Base-by-base conservation (phyloP, 2,329 filamentous ascomycete genomes). In the Botryotinia calthae region DNA sequence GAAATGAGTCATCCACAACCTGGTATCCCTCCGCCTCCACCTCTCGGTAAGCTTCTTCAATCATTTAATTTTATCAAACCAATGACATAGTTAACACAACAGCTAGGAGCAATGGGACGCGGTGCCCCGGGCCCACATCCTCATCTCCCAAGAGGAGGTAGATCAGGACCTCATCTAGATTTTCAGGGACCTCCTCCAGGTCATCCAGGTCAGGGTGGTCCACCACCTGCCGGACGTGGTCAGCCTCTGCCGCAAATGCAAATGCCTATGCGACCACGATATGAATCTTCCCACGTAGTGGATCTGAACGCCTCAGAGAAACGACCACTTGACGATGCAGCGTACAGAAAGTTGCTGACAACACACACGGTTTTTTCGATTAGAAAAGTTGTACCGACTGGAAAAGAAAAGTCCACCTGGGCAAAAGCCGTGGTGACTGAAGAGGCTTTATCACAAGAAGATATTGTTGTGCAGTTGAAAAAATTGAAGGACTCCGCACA, bases 391-490 rank as follows among this genome's bases (percentile, higher is more conserved):
- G 18, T 58, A 46, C 74, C 78, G 2, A 54, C 42, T 22, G 73
- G 76, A 68, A 76, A 58, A 73, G 73, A 78, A 34, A 77, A 76
- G 42, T 46, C 76, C 25, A 79, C 79, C 28, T 81, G 79, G 79
- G 78, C 78, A 6, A 76, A 76, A 66, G 74, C 75, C 20, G 73
- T 77, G 46, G 51, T 78, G 20, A 75, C 71, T 7, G 71, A 80
- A 63, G 79, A 81, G 65, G 62, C 70, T 22, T 70, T 77, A 20
- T 64, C 78, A 20, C 76, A 79, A 56, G 76, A 79, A 8, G 78
- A 80, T 28, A 78, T 80, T 37, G 44, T 64, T n/a, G 76, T 75
- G 54, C 74, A 77, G 51, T 75, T 80, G 59, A 77, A 78, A 68
- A 78, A 74, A 71, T 74, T 80, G 28, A 76, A 75, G 51, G 74